Conservation (phyloP, 2,329 filamentous ascomycete species). For the Cryphonectria naterciae region DNA sequence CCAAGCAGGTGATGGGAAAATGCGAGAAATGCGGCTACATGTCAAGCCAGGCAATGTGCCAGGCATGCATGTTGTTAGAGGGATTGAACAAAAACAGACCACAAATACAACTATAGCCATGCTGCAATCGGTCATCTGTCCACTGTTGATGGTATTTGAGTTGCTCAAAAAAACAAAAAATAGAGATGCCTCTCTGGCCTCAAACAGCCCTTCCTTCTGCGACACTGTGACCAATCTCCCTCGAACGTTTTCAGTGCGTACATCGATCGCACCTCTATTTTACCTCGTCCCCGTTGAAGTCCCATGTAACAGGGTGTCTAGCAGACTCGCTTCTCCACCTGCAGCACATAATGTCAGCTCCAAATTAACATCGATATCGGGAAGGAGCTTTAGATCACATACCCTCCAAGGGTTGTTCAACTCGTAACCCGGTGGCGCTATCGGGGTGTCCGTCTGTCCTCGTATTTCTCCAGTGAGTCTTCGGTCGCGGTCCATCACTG, state of each 20-base stretch:
- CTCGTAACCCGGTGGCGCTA: conserved; percentile 63
- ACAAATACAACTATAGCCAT: conserved; percentile 56
- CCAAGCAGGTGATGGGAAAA: conserved; percentile 74
- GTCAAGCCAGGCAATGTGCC: conserved; percentile 91
- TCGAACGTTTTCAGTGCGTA: conserved; percentile 14
- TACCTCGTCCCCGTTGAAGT: background rate
- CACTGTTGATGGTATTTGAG: conserved; percentile 13
- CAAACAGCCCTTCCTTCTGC: background rate
- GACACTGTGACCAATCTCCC: background rate
- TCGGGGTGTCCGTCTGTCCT: conserved; percentile 60
- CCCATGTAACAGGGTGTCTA: conserved; percentile 37
- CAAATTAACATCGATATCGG: background rate
- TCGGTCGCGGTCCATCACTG: conserved; percentile 69
- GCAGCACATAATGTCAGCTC: conserved; percentile 29
- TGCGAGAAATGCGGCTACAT: conserved; percentile 93
- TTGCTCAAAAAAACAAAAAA: background rate
- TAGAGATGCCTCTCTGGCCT: background rate
- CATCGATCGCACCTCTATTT: background rate
- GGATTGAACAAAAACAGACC: conserved; percentile 81
- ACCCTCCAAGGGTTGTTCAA: conserved; percentile 68
- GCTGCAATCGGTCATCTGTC: background rate
- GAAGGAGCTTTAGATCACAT: conserved; percentile 36
- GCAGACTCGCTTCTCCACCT: conserved; percentile 59
- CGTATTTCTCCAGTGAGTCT: conserved; percentile 62
- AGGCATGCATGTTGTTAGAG: conserved; percentile 89